Evolutionary conservation across 129 eudicot genomes (phyloP).

Genomic region (Lactuca saligna): DNA sequence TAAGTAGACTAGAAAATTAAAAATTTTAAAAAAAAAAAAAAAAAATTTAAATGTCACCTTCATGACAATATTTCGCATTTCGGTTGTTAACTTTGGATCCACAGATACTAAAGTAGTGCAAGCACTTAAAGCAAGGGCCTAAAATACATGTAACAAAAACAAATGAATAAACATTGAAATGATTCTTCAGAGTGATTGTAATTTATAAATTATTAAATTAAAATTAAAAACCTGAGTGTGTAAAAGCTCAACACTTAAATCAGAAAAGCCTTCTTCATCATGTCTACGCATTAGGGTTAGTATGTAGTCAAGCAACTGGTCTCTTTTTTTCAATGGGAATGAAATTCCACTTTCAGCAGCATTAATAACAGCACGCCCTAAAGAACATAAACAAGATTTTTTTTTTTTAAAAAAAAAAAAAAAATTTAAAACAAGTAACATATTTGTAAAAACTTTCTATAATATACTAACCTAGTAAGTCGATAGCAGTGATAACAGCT

Average conservation of each 20-base stretch:
- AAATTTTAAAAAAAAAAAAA: too few species aligned
- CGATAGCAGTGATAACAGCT: constrained; percentile 96
- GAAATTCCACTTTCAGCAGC: constrained; percentile 91
- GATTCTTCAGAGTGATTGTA: neutral
- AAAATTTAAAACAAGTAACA: neutral
- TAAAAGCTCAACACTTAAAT: constrained; percentile 75
- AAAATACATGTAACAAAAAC: constrained; percentile 8
- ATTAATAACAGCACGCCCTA: constrained; percentile 91
- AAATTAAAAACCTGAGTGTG: constrained; percentile 70
- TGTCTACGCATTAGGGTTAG: constrained; percentile 89
- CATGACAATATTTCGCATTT: constrained; percentile 83
- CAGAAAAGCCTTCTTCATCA: constrained; percentile 81
- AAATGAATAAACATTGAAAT: constrained; percentile 7
- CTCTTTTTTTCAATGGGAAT: constrained; percentile 92
- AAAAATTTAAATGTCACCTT: constrained; percentile 45
- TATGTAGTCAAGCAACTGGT: constrained; percentile 82
- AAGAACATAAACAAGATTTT: neutral
- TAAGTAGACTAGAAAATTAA: neutral
- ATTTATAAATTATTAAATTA: neutral
- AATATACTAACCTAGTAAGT: constrained; percentile 77
- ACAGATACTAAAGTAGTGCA: constrained; percentile 98
- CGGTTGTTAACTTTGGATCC: constrained; percentile 93
- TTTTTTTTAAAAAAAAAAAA: too few species aligned
- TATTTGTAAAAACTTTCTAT: neutral
- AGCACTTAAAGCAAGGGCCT: constrained; percentile 98